Evolutionary conservation across 2,329 filamentous ascomycete species (phyloP).

Genomic region (Trichophyton equinum): DNA sequence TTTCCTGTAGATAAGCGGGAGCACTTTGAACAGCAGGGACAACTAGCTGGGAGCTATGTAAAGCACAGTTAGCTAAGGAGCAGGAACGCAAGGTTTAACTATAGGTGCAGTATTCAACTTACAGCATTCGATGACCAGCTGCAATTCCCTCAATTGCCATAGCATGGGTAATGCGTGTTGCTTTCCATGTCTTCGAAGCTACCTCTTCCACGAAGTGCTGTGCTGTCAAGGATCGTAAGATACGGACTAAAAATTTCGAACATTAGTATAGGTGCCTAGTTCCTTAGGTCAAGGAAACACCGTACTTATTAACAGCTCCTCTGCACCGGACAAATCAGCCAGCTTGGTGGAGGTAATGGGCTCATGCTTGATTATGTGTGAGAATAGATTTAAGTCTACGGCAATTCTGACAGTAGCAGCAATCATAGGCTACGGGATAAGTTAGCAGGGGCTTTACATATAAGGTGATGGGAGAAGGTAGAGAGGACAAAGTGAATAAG

Average conservation of each 20-base stretch:
- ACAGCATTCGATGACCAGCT: constrained; percentile 3
- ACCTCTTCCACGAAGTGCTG: constrained; percentile 1
- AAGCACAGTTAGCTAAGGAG: background rate
- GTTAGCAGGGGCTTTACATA: background rate
- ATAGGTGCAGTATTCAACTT: background rate
- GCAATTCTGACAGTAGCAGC: constrained; percentile 5
- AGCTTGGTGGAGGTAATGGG: constrained; percentile 1
- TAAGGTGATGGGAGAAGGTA: background rate
- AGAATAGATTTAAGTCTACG: constrained; percentile 4
- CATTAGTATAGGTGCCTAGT: background rate
- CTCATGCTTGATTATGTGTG: constrained; percentile 2
- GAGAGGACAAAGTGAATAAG: background rate
- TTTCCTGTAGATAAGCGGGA: background rate
- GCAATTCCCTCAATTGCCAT: constrained; percentile 5
- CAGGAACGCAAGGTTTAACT: background rate
- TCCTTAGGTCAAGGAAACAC: too few relatives aligned
- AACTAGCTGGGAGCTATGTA: constrained; percentile 3
- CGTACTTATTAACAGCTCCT: constrained; percentile 4
- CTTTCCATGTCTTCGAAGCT: constrained; percentile 2
- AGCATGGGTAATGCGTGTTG: background rate
- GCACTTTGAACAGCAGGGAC: constrained; percentile 4
- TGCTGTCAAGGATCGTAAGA: constrained; percentile 3
- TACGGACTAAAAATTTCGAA: background rate
- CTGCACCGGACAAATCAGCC: constrained; percentile 4
- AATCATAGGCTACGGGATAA: constrained; percentile 4